A percentile compares a stretch with the other conserved stretches of the same genome.
phyloP scores from a whole-genome alignment of 148 eudicot species.

The Rhododendron ovatum region DNA sequence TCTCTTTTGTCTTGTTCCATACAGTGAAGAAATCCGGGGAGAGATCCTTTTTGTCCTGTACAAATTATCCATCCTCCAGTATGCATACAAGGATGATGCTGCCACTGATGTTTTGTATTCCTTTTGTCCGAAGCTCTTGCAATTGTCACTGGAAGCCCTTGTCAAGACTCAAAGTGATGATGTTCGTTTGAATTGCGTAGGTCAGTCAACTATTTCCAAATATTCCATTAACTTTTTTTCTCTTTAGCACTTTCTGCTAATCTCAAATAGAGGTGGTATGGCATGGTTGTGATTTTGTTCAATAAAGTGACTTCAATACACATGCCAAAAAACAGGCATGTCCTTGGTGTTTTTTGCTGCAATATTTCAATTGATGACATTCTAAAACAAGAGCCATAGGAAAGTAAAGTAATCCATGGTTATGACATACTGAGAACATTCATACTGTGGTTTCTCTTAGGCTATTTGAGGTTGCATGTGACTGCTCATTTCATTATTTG shows the following conservation, averaged over 20 bases:
- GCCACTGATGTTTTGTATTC: constrained; percentile 43
- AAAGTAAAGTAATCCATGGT: background rate
- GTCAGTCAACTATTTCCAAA: constrained; percentile 31
- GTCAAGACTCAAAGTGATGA: constrained; percentile 89
- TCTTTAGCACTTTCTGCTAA: background rate
- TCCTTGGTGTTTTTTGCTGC: background rate
- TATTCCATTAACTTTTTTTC: background rate
- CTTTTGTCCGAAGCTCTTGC: constrained; percentile 61
- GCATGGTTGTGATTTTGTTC: background rate
- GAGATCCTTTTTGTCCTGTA: constrained; percentile 85
- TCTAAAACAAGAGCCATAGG: background rate
- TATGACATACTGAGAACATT: background rate
- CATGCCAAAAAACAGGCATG: background rate
- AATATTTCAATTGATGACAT: background rate
- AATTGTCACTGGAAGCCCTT: constrained; percentile 63
- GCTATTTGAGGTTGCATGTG: background rate
- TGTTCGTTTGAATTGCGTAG: constrained; percentile 86
- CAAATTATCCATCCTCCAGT: constrained; percentile 56
- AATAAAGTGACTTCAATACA: background rate
- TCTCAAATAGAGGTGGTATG: background rate
- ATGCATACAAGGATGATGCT: constrained; percentile 38
- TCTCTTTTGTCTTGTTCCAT: constrained; percentile 12
- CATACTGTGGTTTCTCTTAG: background rate
- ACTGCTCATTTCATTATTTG: background rate
- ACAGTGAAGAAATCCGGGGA: constrained; percentile 88